Base-by-base conservation (phyloP, 768 basidiomycete species). In the Leccinum subtestaceum region DNA sequence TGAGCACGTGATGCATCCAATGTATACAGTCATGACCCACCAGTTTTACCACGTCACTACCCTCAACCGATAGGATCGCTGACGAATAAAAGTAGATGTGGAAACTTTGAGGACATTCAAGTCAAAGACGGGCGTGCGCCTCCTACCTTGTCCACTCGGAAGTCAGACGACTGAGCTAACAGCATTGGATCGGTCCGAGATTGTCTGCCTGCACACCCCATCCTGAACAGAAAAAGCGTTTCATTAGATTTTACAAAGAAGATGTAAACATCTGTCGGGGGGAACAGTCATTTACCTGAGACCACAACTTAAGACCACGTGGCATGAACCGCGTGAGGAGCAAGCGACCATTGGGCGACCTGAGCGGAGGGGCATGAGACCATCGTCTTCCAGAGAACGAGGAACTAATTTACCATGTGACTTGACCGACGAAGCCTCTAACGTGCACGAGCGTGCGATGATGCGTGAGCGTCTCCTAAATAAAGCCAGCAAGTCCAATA, bases 1-100 rank as follows among this genome's bases (percentile, higher is more conserved):
- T 63, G 43, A 65, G n/a, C n/a, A 32, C 3, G 48, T 12, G 4
- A 6, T 5, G 11, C 12, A 60, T 5, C 21, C 9, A 25, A 7
- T 29, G 3, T 32, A 27, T 40, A 13, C 15, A n/a, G 5, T 25
- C 4, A 25, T 2, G 27, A 58, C 74, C 55, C 58, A 79, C 80
- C 68, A 82, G 58, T 65, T 80, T 79, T 8, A 72, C 70, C 32
- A 83, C 78, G 9, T 76, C 75, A 57, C 72, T 74, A 8, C 75
- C 76, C 67, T 84, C 82, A 15, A 83, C 81, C 7, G 81, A 81
- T 36, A 84, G 62, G 61, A 84, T 80, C 5, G 69, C 81, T 79
- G 38, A 17, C 32, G 6, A 40, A n/a, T 19, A 38, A 29, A 25
- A 21, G 25, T 13, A 43, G 25, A 38, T 17, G 8, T 38, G 38